phyloP scores from a whole-genome alignment of 2,329 filamentous ascomycete genomes.

The Drechslerella coelobrocha region DNA sequence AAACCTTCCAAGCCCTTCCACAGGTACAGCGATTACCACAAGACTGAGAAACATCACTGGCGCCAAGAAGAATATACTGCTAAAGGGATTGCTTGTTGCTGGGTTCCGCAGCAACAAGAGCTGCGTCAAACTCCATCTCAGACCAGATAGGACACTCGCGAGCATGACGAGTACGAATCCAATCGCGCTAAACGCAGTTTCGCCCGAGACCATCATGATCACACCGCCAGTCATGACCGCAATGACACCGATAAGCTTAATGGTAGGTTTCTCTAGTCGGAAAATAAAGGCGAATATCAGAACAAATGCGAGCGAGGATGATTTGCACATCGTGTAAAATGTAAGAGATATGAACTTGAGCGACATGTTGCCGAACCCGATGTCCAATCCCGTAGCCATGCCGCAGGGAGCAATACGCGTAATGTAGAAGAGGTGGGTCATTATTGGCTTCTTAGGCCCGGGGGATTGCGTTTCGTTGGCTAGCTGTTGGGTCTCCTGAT shows the following conservation, averaged over 20 bases:
- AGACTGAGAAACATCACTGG: slow-evolving; percentile 93
- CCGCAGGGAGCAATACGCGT: slow-evolving; percentile 92
- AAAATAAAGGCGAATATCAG: slow-evolving; percentile 94
- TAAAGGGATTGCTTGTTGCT: slow-evolving; percentile 94
- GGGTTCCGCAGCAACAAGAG: slow-evolving; percentile 92
- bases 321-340: slow-evolving; percentile 97
- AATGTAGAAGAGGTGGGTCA: slow-evolving; percentile 90
- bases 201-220: slow-evolving; percentile 97
- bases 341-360: slow-evolving; percentile 95
- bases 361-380: slow-evolving; percentile 93
- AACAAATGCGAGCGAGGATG: slow-evolving; percentile 91
- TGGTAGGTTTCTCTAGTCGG: slow-evolving; percentile 83
- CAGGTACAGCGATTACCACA: slow-evolving; percentile 78
- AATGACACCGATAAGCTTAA: slow-evolving; percentile 85
- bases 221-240: slow-evolving; percentile 90
- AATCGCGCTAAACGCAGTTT: slow-evolving; percentile 83
- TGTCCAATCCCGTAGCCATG: slow-evolving; percentile 89
- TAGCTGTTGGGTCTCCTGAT: slow-evolving; percentile 47
- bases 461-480: slow-evolving; percentile 51
- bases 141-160: slow-evolving; percentile 92
- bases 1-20: slow-evolving; percentile 78
- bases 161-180: slow-evolving; percentile 93
- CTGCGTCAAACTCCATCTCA: slow-evolving; percentile 98
- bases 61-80: slow-evolving; percentile 95
- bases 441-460: slow-evolving; percentile 61